Evolutionary conservation across 1,284 basidiomycete genomes (phyloP).

Genomic region (Mycosarcoma mackinlayi): DNA sequence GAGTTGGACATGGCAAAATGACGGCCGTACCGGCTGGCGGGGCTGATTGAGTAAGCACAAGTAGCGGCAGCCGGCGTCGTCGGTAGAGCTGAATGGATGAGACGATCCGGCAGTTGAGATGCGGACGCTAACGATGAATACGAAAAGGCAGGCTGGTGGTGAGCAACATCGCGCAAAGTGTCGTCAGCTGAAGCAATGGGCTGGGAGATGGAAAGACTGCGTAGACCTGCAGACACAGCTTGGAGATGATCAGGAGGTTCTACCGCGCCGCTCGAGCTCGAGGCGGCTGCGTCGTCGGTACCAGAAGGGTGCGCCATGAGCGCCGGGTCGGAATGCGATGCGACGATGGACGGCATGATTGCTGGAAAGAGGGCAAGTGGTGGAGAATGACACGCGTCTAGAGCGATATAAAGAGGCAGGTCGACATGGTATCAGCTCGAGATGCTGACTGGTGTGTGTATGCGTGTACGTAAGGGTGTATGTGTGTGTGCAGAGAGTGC

Average conservation of each 20-base stretch:
- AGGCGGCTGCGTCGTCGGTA: conserved; percentile 22
- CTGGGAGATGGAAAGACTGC: conserved; percentile 30
- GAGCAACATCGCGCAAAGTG: conserved; percentile 3
- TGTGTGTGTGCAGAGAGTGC: no score
- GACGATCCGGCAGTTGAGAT: conserved; percentile 17
- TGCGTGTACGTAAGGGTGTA: no score
- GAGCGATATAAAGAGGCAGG: conserved; percentile 7
- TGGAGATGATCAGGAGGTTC: conserved; percentile 44
- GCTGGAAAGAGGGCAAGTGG: neutral
- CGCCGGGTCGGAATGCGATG: conserved; percentile 23
- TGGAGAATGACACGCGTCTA: conserved; percentile 12
- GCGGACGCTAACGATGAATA: conserved; percentile 20
- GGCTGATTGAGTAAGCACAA: conserved; percentile 31
- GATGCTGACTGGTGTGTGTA: conserved; percentile 26
- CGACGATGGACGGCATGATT: conserved; percentile 25
- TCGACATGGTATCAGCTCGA: conserved; percentile 36
- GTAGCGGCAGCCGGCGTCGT: conserved; percentile 10
- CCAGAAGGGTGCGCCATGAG: conserved; percentile 11
- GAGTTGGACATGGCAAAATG: conserved; percentile 42
- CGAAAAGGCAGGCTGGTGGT: conserved; percentile 20
- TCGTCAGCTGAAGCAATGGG: conserved; percentile 1
- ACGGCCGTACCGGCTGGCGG: conserved; percentile 28
- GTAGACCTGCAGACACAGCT: conserved; percentile 33
- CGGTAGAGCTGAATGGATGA: neutral
- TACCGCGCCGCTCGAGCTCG: conserved; percentile 19